Evolutionary conservation across 345 rosid species (phyloP).

Genomic region (Acer negundo): DNA sequence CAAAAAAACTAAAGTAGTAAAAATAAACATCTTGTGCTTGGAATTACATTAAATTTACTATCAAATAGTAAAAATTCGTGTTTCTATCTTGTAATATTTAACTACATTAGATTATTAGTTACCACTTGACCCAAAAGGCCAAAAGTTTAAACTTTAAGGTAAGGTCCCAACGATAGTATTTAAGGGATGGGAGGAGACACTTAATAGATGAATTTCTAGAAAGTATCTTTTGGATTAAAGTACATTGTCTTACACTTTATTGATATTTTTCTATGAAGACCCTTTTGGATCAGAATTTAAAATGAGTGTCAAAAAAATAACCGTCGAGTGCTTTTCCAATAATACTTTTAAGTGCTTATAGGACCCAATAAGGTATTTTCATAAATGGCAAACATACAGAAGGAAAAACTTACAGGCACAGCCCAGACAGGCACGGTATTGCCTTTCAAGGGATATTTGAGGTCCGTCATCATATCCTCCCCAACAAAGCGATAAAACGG

Average conservation of each 20-base stretch:
- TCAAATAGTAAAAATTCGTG: not conserved
- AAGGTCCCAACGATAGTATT: too few species aligned
- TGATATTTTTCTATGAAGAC: not conserved
- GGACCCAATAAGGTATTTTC: not conserved
- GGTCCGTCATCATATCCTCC: slow-evolving; percentile 72
- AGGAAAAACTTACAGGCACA: slow-evolving; percentile 54
- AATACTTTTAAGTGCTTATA: too few species aligned
- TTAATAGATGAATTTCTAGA: not conserved
- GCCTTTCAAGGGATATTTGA: slow-evolving; percentile 71
- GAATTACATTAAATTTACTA: not conserved
- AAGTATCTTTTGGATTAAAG: too few species aligned
- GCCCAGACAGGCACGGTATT: slow-evolving; percentile 77
- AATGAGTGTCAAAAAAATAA: too few species aligned
- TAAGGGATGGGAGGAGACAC: too few species aligned
- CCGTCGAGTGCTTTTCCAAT: not conserved
- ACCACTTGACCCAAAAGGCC: too few species aligned
- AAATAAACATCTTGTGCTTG: not conserved
- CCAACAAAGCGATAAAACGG: slow-evolving; percentile 87
- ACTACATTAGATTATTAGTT: too few species aligned
- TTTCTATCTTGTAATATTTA: not conserved
- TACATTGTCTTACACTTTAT: too few species aligned
- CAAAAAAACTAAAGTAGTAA: not conserved
- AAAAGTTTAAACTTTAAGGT: too few species aligned
- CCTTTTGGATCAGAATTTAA: not conserved
- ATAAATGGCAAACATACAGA: not conserved